phyloP scores from a whole-genome alignment of 2,329 filamentous ascomycete genomes.

The Colletotrichum spinosum region DNA sequence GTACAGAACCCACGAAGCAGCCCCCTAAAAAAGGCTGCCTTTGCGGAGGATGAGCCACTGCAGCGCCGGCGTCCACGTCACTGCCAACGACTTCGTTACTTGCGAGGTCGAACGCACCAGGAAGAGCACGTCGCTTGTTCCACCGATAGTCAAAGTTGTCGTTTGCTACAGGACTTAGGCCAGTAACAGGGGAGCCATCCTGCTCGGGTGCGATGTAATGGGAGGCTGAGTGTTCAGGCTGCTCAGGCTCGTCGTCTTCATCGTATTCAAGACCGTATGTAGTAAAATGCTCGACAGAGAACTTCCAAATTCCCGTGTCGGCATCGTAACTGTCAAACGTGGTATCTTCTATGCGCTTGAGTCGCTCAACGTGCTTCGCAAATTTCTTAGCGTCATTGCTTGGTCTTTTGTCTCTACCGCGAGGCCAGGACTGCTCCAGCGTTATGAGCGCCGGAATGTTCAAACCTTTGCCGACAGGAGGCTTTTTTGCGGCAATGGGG shows the following conservation, averaged over 20 bases:
- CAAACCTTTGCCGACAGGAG: conserved; percentile 84
- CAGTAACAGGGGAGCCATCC: conserved; percentile 47
- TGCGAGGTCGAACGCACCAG: conserved; percentile 81
- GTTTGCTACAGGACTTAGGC: conserved; percentile 54
- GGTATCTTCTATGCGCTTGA: conserved; percentile 84
- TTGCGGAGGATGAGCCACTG: conserved; percentile 48
- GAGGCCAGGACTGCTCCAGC: conserved; percentile 95
- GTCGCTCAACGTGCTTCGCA: conserved; percentile 84
- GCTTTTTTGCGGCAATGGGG: conserved; percentile 79
- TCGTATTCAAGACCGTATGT: conserved; percentile 92
- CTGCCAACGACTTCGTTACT: conserved; percentile 62
- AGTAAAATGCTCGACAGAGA: conserved; percentile 95
- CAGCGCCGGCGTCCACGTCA: conserved; percentile 53
- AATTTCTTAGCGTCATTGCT: conserved; percentile 71
- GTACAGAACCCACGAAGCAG: conserved; percentile 86
- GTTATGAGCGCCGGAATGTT: conserved; percentile 91
- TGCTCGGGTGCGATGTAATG: conserved; percentile 3
- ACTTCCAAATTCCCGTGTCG: conserved; percentile 87
- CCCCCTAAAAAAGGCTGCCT: conserved; percentile 89
- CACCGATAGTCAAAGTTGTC: conserved; percentile 69
- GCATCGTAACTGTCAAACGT: conserved; percentile 84
- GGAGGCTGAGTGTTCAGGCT: conserved; percentile 1
- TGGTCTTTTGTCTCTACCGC: conserved; percentile 69
- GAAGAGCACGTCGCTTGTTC: conserved; percentile 64
- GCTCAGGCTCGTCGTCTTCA: conserved; percentile 69